Base-by-base conservation (phyloP, 768 basidiomycete genomes). In the Tulasnella sp. region DNA sequence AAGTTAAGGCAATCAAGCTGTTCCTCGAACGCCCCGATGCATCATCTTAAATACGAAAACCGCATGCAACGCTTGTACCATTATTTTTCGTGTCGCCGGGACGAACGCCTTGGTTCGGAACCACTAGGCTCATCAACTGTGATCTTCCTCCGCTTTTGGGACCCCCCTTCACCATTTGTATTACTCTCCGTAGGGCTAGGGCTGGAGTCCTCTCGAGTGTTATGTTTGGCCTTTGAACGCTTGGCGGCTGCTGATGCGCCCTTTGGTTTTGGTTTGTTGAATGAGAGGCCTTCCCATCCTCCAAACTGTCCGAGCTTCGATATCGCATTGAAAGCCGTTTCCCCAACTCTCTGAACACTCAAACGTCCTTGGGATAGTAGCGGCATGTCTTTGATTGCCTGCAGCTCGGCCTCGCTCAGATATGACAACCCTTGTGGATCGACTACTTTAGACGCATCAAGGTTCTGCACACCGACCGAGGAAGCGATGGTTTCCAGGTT, bases 301-400 rank as follows among this genome's bases (percentile, higher is more conserved):
- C 92, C 92, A 27, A 73, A 77, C 55, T 80, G 75, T 0, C 88
- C 85, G 52, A 97, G 69, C 53, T 70, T 63, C 17, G 73, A 67
- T 9, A 93, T 77, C 1, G 79, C 77, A 27, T 77, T 73, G 79
- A 84, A 95, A 3, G 88, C 83, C 8, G 70, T 73, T 60, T 78
- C 73, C 23, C 77, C 73, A 0, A 92, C 90, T 3, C 82, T 78
- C 70, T 97, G 93, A 1, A 97, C 91, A 67, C 90, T 94, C 44
- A 96, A 76, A 55, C 93, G 75, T 3, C 92, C 90, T 17, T 86
- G 78, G 11, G 77, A 85, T 13, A 95, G 78, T 21, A 97, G 74
- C 51, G 84, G 78, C 89, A 93, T 94, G 8, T 67, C 86, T 85
- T 68, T 54, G 23, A 69, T 62, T 44, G 64, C 44, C 42, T 34